These are phyloP conservation scores for Nicotiana otophora DNA, from an alignment of 257 asterid species.

Conservation along the genomic window DNA sequence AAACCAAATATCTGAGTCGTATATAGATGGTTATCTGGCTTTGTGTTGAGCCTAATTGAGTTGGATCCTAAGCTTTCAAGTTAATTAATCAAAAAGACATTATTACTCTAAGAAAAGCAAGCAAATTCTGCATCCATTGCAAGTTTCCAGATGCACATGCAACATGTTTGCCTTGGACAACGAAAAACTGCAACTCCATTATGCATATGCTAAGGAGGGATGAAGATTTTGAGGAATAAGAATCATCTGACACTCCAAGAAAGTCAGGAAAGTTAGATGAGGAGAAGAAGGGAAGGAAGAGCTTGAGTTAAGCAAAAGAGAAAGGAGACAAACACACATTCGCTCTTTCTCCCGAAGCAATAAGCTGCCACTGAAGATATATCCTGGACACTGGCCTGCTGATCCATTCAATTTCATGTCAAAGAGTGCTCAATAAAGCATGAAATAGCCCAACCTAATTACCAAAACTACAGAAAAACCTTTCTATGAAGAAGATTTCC, in stretches of 20 bases:
- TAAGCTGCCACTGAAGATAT: constrained; percentile 98
- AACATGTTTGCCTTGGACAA: not conserved
- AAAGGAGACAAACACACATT: constrained; percentile 99
- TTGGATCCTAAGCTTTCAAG: not conserved
- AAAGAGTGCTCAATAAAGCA: constrained; percentile 55
- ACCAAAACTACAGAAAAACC: constrained; percentile 7
- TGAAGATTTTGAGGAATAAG: constrained; percentile 12
- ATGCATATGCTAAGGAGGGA: constrained; percentile 5
- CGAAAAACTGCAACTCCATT: not conserved
- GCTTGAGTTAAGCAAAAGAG: constrained; percentile 84
- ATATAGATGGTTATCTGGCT: not conserved
- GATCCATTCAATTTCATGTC: constrained; percentile 93
- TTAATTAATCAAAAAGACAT: not conserved
- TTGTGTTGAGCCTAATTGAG: constrained; percentile 1
- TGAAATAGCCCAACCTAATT: constrained; percentile 49
- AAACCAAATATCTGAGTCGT: not conserved
- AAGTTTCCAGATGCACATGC: not conserved
- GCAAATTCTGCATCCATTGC: not conserved
- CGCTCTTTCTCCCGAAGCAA: constrained; percentile 91
- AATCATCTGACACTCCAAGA: constrained; percentile 23
- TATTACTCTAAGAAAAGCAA: not conserved
- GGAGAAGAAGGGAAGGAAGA: constrained; percentile 66
- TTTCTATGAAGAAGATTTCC: not conserved
- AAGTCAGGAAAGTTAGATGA: constrained; percentile 48
- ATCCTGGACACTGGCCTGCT: constrained; percentile 99